Evolutionary conservation across 306 rosid species (phyloP), one percentile per base, ranked within the genome.

Genomic region (Cercis canadensis): DNA sequence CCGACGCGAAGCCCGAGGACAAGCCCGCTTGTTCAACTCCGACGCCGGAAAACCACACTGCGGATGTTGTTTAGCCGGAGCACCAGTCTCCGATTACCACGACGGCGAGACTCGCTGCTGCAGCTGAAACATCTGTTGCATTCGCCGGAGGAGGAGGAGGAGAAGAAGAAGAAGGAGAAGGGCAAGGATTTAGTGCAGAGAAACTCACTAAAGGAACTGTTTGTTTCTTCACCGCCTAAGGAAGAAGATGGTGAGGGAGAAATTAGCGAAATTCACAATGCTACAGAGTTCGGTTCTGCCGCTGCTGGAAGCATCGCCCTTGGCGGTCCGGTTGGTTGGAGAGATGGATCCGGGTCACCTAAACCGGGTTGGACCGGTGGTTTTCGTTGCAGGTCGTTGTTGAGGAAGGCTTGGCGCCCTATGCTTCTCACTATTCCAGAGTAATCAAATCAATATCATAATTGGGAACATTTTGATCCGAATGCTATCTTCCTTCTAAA

Each of bases 361-460:
- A 83, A 85, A 75, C 85, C 92, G 84, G 85, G 36, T 29, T 84
- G 90, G 92, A 57, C 29, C 29, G 29, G 57, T 55, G 85, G 92
- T 57, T 89, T 91, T 8, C 96, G 99, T 37, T 80, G 76, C 64
- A 84, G 79, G 82, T 84, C 87, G 33, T 64, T 91, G 33, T 39
- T 94, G 58, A 83, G 91, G 78, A 92, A 78, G 57, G 69, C 86
- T 62, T 89, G 99, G 99, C 88, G 99, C 16, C 97, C 99, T 5
- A 68, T 82, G 40, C 89, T 94, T 1, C 84, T 79, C 45, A 56
- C 89, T 12, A 91, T 94, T 75, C 87, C 95, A 0, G 99, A 91
- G 78, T 84, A 32, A 81, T 11, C 24, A 44, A 44, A 54, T 17
- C 5, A 14, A 0, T 57, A 19, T 15, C 8, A 24, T 14, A 14